phyloP scores from a whole-genome alignment of 805 yeast species.

The Cephaloascus albidus region DNA sequence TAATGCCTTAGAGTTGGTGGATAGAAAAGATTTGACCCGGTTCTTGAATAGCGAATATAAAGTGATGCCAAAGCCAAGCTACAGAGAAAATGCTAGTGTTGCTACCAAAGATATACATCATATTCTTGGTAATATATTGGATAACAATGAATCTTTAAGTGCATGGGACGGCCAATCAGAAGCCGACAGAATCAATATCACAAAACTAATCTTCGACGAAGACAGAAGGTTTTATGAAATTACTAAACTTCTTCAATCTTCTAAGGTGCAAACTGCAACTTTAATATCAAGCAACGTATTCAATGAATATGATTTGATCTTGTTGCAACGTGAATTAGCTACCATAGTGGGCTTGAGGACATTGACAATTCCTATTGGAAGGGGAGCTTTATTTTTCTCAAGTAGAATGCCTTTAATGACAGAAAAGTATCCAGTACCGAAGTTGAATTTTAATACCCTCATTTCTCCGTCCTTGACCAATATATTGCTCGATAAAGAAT shows the following conservation, averaged over 20 bases:
- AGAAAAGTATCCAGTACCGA: conserved; percentile 75
- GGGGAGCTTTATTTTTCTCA: conserved; percentile 63
- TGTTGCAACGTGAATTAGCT: conserved; percentile 50
- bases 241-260: conserved; percentile 60
- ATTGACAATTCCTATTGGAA: conserved; percentile 65
- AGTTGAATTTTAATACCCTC: conserved; percentile 56
- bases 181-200: conserved; percentile 57
- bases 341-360: conserved; percentile 61
- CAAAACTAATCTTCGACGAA: conserved; percentile 61
- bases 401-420: conserved; percentile 73
- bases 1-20: conserved; percentile 47
- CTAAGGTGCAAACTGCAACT: conserved; percentile 49
- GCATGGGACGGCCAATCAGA: conserved; percentile 71
- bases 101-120: conserved; percentile 22
- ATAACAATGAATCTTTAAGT: conserved; percentile 33
- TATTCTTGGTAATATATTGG: conserved; percentile 26
- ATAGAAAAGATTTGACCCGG: conserved; percentile 52
- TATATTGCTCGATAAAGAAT: conserved; percentile 47
- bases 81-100: neutral
- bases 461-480: conserved; percentile 61
- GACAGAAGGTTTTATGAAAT: conserved; percentile 79
- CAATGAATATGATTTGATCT: conserved; percentile 47
- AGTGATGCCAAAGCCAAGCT: neutral
- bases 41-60: conserved; percentile 7
- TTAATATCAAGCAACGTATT: conserved; percentile 26